Base-by-base conservation (phyloP, 345 rosid species). In the Arabidopsis suecica region DNA sequence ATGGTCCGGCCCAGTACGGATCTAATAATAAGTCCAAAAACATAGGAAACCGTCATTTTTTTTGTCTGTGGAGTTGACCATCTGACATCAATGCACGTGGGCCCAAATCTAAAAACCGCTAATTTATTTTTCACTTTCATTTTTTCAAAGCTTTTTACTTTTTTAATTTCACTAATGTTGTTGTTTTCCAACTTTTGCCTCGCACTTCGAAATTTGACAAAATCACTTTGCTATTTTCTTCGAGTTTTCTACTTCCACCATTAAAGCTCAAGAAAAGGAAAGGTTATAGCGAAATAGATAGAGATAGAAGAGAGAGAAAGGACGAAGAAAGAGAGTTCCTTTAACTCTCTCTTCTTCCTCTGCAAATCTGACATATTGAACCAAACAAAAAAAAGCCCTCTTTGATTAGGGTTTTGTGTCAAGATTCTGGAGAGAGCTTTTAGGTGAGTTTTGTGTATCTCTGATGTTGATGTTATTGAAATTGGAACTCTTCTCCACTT, bases 51-150 rank as follows among this genome's bases (percentile, higher is more conserved):
- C 48, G 80, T 77, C 71, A 47, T 6, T 5, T 50, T 16, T 16
- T 64, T 77, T 70, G 80, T 71, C 67, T 47, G 47, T 1, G 56
- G 73, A 65, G 65, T 79, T 88, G 87, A 85, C 87, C 82, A 73
- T 40, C 59, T 76, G 81, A 77, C 30, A 1, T 45, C 20, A 34
- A 37, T 71, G 79, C 61, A 65, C 83, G 86, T 82, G 87, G 78
- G 68, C 44, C 73, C 75, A 62, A 33, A 37, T 55, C 53, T 68
- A 70, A 36, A 0, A 33, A 20, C n/a, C 66, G 1, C 47, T 49
- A 9, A 1, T 44, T 44, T 22, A 9, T 10, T 5, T 36, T 58
- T 47, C 3, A 14, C 33, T 16, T 32, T 28, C 0, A 7, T 60
- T 44, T 54, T 64, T 62, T 74, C 61, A 59, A 75, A 59, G 73